Conservation (phyloP, 2,329 filamentous ascomycete genomes). For the Myriosclerotinia curreyana region DNA sequence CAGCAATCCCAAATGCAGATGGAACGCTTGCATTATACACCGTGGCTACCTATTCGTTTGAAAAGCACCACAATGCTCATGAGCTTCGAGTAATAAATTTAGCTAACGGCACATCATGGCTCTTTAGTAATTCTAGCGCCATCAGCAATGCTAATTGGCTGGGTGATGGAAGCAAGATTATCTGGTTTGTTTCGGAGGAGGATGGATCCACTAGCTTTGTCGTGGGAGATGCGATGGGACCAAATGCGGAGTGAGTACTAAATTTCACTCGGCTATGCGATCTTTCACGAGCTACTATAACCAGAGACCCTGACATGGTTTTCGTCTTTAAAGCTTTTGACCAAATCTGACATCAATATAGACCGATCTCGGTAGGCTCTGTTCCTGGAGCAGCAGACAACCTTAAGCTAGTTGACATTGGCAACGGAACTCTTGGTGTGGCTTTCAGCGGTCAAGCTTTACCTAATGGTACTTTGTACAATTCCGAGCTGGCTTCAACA, state of each 20-base stretch:
- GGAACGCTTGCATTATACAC: constrained; percentile 64
- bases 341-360: constrained; percentile 22
- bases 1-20: constrained; percentile 64
- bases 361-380: constrained; percentile 29
- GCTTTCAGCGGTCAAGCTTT: constrained; percentile 29
- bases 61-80: constrained; percentile 60
- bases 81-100: constrained; percentile 60
- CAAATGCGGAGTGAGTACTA: constrained; percentile 28
- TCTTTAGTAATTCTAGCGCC: constrained; percentile 33
- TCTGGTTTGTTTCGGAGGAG: constrained; percentile 31
- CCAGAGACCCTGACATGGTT: too few species aligned
- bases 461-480: constrained; percentile 32
- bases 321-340: not conserved
- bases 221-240: constrained; percentile 31
- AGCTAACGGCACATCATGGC: constrained; percentile 35
- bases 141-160: constrained; percentile 32
- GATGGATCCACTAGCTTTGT: constrained; percentile 33
- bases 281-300: not conserved
- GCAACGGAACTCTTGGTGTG: constrained; percentile 26
- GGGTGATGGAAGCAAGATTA: constrained; percentile 30
- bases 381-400: constrained; percentile 31
- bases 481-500: constrained; percentile 27
- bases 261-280: not conserved
- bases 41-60: constrained; percentile 75
- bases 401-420: constrained; percentile 28